Percentiles rank a stretch among this genome's conserved stretches.
These are phyloP conservation scores for Podaxis carcinomalis DNA, from an alignment of 768 basidiomycete species.

Conservation along the genomic window DNA sequence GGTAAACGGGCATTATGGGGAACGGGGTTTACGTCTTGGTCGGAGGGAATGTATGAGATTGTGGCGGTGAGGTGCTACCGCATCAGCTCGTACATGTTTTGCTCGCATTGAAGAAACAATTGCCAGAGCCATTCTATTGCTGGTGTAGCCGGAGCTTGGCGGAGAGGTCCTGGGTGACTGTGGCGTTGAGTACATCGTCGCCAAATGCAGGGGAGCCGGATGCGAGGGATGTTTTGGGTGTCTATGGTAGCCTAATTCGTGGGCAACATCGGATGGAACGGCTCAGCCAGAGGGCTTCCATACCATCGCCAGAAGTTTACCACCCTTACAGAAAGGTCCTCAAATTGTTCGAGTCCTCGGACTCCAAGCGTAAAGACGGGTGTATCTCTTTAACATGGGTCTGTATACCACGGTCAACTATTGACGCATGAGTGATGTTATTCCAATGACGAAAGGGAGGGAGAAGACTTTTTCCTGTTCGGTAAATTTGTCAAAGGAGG, in stretches of 20 bases:
- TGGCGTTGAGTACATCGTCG: background rate
- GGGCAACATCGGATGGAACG: background rate
- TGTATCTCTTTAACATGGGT: background rate
- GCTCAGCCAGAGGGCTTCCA: background rate
- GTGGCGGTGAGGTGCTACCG: background rate
- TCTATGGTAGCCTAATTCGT: background rate
- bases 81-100: background rate
- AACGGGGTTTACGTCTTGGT: background rate
- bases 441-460: background rate
- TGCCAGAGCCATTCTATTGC: background rate
- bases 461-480: background rate
- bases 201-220: background rate
- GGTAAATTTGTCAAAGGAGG: background rate
- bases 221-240: background rate
- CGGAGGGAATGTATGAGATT: background rate
- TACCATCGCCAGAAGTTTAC: background rate
- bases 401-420: too few relatives aligned
- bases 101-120: background rate
- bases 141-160: background rate
- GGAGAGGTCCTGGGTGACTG: background rate
- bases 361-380: background rate
- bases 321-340: background rate
- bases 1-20: background rate
- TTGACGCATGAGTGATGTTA: too few relatives aligned
- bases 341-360: background rate